Evolutionary conservation across 768 basidiomycete species (phyloP).

Genomic region (Pleurotus djamor): DNA sequence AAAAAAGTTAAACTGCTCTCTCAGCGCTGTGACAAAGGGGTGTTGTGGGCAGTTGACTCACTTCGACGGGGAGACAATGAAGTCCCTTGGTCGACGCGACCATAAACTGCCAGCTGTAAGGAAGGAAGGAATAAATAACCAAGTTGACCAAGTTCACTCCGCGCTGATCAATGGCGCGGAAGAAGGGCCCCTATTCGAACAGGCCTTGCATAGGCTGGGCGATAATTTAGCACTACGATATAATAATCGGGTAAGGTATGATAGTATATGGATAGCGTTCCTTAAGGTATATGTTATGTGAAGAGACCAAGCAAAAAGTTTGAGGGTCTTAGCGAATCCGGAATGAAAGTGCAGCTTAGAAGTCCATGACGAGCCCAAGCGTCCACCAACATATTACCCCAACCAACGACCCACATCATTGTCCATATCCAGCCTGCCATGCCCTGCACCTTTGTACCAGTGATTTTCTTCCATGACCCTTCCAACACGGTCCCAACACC

Average conservation of each 20-base stretch:
- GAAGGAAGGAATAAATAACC: not conserved
- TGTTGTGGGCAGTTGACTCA: slow-evolving; percentile 12
- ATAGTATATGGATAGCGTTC: slow-evolving; percentile 19
- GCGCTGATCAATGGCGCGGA: not conserved
- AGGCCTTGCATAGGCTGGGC: too few species aligned
- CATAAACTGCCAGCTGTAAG: not conserved
- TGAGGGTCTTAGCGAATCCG: slow-evolving; percentile 30
- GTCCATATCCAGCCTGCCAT: slow-evolving; percentile 52
- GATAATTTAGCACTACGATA: too few species aligned
- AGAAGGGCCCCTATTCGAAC: not conserved
- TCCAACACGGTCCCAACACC: slow-evolving; percentile 54
- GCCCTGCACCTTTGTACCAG: slow-evolving; percentile 48
- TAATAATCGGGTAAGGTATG: too few species aligned
- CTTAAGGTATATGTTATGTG: slow-evolving; percentile 5
- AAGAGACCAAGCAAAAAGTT: slow-evolving; percentile 17
- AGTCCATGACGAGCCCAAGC: slow-evolving; percentile 45
- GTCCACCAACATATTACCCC: slow-evolving; percentile 48
- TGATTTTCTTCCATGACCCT: slow-evolving; percentile 36
- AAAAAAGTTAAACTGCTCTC: not conserved
- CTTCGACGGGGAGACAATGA: slow-evolving; percentile 40
- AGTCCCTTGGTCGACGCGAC: slow-evolving; percentile 10
- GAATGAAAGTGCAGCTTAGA: slow-evolving; percentile 35
- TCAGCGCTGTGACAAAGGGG: slow-evolving; percentile 8
- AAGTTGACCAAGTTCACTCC: too few species aligned
- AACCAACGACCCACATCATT: slow-evolving; percentile 39